Percentiles rank a stretch among this genome's conserved stretches.
Conservation (phyloP, 768 basidiomycete species). For the Mycena galericulata region DNA sequence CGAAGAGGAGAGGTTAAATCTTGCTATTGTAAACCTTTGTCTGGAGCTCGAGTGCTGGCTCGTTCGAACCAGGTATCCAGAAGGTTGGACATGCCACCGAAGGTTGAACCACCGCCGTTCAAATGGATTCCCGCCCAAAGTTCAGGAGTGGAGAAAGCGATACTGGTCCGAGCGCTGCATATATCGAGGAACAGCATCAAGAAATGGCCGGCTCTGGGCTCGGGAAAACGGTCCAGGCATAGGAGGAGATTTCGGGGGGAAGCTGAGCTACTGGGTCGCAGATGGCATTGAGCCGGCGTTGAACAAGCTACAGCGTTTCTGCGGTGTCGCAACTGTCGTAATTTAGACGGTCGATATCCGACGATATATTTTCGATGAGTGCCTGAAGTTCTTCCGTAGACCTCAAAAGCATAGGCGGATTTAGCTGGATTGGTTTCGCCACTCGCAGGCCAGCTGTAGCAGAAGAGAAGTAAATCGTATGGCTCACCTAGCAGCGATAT, state of each 20-base stretch:
- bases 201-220: not conserved
- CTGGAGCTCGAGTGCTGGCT: not conserved
- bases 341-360: conserved; percentile 5
- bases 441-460: no score
- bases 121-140: not conserved
- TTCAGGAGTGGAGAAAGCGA: not conserved
- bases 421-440: no score
- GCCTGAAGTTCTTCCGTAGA: not conserved
- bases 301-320: not conserved
- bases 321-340: not conserved
- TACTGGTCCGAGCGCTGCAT: not conserved
- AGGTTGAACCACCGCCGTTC: no score
- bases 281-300: conserved; percentile 5
- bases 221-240: not conserved
- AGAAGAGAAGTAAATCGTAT: no score
- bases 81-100: no score
- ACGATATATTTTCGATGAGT: not conserved
- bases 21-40: not conserved
- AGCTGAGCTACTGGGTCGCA: conserved; percentile 9
- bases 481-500: no score
- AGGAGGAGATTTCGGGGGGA: conserved; percentile 12
- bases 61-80: not conserved
- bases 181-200: not conserved
- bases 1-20: not conserved
- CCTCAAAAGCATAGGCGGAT: no score